Evolutionary conservation across 2,329 filamentous ascomycete genomes (phyloP).

Genomic region (Neonectria hederae): DNA sequence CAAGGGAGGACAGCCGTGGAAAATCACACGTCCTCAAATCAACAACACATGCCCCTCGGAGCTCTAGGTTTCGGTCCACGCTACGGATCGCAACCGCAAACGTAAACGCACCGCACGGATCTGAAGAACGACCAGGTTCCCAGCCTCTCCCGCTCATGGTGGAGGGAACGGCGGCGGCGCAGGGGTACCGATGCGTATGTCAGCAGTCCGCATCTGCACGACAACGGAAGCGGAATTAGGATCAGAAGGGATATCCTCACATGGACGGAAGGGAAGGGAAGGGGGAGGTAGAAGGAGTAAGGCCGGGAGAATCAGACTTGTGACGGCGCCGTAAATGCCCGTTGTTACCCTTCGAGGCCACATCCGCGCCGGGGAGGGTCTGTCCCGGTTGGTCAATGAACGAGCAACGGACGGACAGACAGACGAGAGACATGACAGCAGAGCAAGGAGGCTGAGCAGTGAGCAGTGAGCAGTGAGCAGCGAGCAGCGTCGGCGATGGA

Average conservation of each 20-base stretch:
- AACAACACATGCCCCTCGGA: not conserved
- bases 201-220: conserved; percentile 30
- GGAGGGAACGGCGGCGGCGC: conserved; percentile 11
- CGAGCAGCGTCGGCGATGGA: not conserved
- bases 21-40: not conserved
- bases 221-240: conserved; percentile 25
- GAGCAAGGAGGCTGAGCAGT: not conserved
- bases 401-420: not conserved
- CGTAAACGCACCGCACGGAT: conserved; percentile 15
- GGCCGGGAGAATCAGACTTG: not conserved
- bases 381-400: conserved; percentile 19
- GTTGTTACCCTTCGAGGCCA: conserved; percentile 23
- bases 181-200: conserved; percentile 16
- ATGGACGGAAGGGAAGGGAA: conserved; percentile 1
- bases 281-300: not conserved
- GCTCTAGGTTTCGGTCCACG: not conserved
- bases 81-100: not conserved
- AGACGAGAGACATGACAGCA: not conserved
- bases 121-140: conserved; percentile 13
- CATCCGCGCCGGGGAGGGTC: conserved; percentile 4
- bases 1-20: not conserved
- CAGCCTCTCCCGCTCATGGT: conserved; percentile 14
- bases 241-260: conserved; percentile 10
- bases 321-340: conserved; percentile 7
- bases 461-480: not conserved